These are phyloP conservation scores for Pelargonium myrrhifolium DNA, from an alignment of 441 rosid species.

Conservation along the genomic window DNA sequence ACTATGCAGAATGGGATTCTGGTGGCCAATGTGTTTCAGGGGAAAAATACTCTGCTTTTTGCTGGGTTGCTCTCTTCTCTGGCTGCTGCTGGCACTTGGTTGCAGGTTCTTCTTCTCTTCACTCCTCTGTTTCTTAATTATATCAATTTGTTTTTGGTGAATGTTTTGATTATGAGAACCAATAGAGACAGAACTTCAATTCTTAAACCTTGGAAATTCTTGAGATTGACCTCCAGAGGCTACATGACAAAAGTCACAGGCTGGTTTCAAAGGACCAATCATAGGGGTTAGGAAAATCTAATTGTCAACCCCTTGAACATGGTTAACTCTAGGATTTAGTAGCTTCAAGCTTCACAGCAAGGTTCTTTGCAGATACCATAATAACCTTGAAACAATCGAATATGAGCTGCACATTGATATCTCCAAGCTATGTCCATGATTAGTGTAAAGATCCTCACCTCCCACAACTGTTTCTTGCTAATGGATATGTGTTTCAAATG, in stretches of 20 bases:
- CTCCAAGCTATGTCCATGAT: neutral
- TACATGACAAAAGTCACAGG: neutral
- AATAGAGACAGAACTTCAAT: constrained; percentile 8
- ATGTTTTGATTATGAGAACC: constrained; percentile 23
- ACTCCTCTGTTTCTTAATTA: no score
- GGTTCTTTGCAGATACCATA: no score
- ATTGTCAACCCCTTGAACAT: neutral
- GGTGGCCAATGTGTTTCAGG: constrained; percentile 75
- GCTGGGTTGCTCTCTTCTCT: constrained; percentile 86
- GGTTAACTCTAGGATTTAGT: neutral
- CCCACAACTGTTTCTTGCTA: neutral
- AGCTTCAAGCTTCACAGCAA: neutral
- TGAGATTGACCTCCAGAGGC: neutral
- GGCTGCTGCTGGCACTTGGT: constrained; percentile 97
- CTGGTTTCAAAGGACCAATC: neutral
- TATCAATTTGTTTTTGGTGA: no score
- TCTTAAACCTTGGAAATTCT: neutral
- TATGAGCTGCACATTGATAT: neutral
- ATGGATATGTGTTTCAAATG: neutral
- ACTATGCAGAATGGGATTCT: constrained; percentile 99
- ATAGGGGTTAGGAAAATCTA: neutral
- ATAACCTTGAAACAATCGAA: neutral
- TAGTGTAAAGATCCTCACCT: neutral
- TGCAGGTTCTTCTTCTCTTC: constrained; percentile 75
- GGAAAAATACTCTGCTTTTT: constrained; percentile 71